Conservation (phyloP, 129 eudicot species). For the Arctium minus region DNA sequence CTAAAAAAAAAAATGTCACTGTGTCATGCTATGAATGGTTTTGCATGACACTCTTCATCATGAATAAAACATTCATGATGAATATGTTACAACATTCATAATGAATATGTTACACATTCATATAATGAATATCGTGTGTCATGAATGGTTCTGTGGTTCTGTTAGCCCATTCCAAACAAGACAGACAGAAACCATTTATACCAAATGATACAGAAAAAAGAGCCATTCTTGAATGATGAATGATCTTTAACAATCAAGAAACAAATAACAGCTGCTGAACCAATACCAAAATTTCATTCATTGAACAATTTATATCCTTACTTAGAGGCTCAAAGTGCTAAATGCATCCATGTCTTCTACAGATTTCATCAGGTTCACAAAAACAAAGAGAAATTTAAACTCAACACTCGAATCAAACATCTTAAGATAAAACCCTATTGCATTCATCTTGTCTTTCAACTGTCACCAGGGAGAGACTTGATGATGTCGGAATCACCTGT, state of each 20-base stretch:
- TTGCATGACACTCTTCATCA: too few relatives aligned
- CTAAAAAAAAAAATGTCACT: too few relatives aligned
- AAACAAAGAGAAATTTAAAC: conserved; percentile 23
- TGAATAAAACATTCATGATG: too few relatives aligned
- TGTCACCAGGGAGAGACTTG: conserved; percentile 51
- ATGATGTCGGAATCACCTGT: conserved; percentile 69
- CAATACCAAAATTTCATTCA: conserved; percentile 27
- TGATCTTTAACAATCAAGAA: neutral
- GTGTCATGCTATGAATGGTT: too few relatives aligned
- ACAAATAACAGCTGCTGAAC: neutral
- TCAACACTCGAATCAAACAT: conserved; percentile 17
- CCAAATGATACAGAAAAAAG: too few relatives aligned
- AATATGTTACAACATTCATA: too few relatives aligned
- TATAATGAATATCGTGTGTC: too few relatives aligned
- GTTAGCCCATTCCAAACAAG: too few relatives aligned
- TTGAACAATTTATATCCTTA: conserved; percentile 20
- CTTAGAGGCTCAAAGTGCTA: conserved; percentile 23
- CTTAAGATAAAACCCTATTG: conserved; percentile 1
- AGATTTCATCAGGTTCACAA: conserved; percentile 25
- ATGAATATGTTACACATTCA: too few relatives aligned
- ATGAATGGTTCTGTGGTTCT: too few relatives aligned
- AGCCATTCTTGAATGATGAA: neutral
- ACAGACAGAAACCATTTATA: too few relatives aligned
- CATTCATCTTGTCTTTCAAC: conserved; percentile 21
- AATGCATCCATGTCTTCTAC: conserved; percentile 24